Base-by-base conservation (phyloP, 441 rosid genomes). In the Euphorbia schlechtendalii region DNA sequence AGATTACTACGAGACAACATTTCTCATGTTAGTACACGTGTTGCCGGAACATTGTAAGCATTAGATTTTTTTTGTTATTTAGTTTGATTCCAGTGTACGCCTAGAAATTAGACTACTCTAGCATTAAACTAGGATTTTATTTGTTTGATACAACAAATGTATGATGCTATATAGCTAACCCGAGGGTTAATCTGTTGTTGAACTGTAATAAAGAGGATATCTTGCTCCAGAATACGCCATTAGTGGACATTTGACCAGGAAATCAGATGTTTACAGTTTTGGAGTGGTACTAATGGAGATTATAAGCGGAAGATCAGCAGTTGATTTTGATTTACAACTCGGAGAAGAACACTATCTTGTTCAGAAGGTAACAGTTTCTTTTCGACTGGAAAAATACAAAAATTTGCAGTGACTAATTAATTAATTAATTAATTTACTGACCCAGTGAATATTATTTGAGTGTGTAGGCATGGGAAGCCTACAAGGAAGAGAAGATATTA, bases 271-370 rank as follows among this genome's bases (percentile, higher is more conserved):
- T 8, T 94, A 80, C 69, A 80, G 99, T 72, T 94, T 83, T 54
- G 97, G 99, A 30, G 94, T 90, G n/a, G 77, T 94, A 32, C 71
- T 94, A 15, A 71, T 94, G 38, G 99, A 91, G 64, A 88, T 94
- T 28, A 80, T 94, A 67, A 86, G 90, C 0, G 99, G 99, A 38
- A 66, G 88, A 55, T 79, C 76, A 69, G 94, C 83, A 38, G 61
- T 89, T n/a, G 96, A 89, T 79, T 83, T 85, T 48, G 81, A 80
- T 41, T 20, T 74, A 9, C 83, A 80, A 64, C 73, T 41, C 41
- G 89, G 86, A 21, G 89, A 86, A 21, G 89, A 86, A 73, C 71
- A 72, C 40, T 76, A 77, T 73, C 72, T 84, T 22, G 89, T 84
- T 20, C 80, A 82, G 36, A 82, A 82, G 89, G 92, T 84, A 63